Base-by-base conservation (phyloP, 169 alveolate species). In the Eimeria sp. region DNA sequence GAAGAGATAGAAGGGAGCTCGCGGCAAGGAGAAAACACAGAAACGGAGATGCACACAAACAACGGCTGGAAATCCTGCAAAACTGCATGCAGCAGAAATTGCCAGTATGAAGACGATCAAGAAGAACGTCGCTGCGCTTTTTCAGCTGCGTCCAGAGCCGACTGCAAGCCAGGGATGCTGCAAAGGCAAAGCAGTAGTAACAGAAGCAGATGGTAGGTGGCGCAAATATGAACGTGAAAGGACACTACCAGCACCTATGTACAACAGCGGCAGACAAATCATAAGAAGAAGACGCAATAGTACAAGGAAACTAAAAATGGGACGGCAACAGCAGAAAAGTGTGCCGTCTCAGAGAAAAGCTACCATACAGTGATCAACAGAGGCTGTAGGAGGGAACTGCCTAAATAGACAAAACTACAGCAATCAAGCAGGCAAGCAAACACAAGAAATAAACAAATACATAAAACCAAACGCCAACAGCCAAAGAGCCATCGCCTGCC, bases 111-210 rank as follows among this genome's bases (percentile, higher is more conserved):
- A 61, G 70, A 9, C 11, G 70, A 61, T 14, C 4, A 65, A 22
- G 84, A 40, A n/a, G 83, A 49, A 5, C 94, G 82, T 43, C 84
- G 51, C 94, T 45, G 84, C 94, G 72, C 84, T 57, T 43, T 49
- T 70, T 67, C 94, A 1, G 84, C 65, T 30, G 72, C 82, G 14
- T 51, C 94, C 25, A 65, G 30, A 13, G 76, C 73, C 43, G 76
- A 34, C 92, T 84, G 92, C 30, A 84, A 76, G 4, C 92, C 92
- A 9, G 92, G 92, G 57, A 84, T 84, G 92, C 92, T 84, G 92
- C 92, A 84, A 34, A 20, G 58, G 34, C 11, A 18, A 54, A 75
- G 84, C 57, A 30, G 57, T 58, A 75, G 84, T 58, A 75, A 14
- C 84, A 40, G 58, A 27, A 73, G 84, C 84, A 73, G 57, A 34